Base-by-base conservation (phyloP, 2,329 filamentous ascomycete species). In the Westerdykella ornata region DNA sequence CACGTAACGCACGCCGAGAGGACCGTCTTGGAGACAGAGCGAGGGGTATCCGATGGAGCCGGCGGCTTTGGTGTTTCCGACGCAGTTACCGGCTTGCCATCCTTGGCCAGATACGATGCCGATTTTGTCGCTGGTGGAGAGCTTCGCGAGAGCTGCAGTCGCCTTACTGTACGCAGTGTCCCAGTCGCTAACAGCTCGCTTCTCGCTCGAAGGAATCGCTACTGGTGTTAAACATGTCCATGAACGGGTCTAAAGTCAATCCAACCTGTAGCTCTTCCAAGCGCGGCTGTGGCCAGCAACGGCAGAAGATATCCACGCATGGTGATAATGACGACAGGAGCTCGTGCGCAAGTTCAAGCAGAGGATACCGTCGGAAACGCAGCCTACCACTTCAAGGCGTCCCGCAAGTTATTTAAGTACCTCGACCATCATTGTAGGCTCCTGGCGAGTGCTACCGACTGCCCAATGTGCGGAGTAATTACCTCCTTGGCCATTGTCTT, bases 1-100 rank as follows among this genome's bases (percentile, higher is more conserved):
- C 12, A 66, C 53, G 37, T 65, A 68, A 18, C 65, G 61, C 26
- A 69, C 52, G 12, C 65, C 67, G 8, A 67, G 50, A 5, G 67
- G 67, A 1, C 66, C 65, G 45, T 69, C 63, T 47, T 68, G 64
- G 18, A 69, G 49, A 50, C 66, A 69, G 8, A 68, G 56, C 3
- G 59, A 59, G 3, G 63, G 62, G 35, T 59, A 66, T 34, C 57
- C 56, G 39, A 67, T 65, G 5, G 61, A 64, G 32, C 52, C 45
- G 22, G 52, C 57, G 13, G 60, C 52, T 31, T 55, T 55, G 13
- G 63, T 67, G 40, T 66, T 65, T 30, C 63, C 63, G 7, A 66
- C 61, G 35, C 63, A 66, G 14, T 57, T 55, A 13, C 60, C 60
- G 9, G 49, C 51, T 37, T 54, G 44, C 61, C 62, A 65, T 9